phyloP scores from a whole-genome alignment of 73 alveolate species.

The Tetrahymena elliotti region DNA sequence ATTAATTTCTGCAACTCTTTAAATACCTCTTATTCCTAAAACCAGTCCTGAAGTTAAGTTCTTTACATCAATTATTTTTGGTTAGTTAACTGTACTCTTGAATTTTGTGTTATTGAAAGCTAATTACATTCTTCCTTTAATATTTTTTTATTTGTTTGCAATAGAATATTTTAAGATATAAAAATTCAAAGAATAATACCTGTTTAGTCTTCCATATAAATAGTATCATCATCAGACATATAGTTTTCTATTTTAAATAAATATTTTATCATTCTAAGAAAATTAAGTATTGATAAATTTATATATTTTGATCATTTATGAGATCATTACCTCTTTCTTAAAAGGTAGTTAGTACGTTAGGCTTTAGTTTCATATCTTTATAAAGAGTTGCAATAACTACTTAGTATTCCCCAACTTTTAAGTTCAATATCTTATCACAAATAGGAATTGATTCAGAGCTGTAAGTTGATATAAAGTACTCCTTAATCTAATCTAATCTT shows the following conservation, averaged over 20 bases:
- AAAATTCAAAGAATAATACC: not conserved
- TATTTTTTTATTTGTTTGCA: not conserved
- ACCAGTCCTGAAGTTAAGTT: not conserved
- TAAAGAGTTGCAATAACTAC: not conserved
- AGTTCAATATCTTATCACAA: not conserved
- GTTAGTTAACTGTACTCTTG: not conserved
- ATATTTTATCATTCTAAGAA: not conserved
- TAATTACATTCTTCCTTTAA: not conserved
- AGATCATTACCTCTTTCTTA: not conserved
- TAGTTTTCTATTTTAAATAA: not conserved
- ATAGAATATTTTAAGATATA: not conserved
- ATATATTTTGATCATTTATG: too few relatives aligned
- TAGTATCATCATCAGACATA: not conserved
- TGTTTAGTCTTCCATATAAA: not conserved
- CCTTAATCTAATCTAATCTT: not conserved
- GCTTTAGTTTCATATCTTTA: not conserved
- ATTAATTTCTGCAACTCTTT: not conserved
- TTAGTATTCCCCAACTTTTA: not conserved
- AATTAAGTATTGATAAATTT: not conserved
- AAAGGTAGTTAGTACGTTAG: not conserved
- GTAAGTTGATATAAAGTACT: not conserved
- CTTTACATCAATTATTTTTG: not conserved
- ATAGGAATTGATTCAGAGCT: not conserved
- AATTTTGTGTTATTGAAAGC: not conserved
- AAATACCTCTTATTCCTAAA: not conserved